Conservation (phyloP, 106 monocot species). For the Acanthochlamys bracteata region DNA sequence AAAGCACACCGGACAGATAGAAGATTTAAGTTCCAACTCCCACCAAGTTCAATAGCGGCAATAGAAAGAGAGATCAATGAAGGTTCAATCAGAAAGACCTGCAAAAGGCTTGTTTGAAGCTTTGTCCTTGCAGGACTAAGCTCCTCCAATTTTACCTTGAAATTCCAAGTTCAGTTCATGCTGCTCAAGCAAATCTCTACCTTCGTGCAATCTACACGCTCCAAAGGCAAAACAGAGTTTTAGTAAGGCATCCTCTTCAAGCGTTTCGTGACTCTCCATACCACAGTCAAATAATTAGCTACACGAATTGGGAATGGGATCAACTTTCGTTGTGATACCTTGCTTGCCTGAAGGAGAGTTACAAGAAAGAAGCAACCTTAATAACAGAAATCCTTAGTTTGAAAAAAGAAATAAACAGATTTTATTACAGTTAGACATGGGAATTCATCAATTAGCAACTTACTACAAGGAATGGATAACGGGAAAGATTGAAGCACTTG, state of each 20-base stretch:
- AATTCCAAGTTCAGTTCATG: constrained; percentile 22
- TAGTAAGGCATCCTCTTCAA: constrained; percentile 43
- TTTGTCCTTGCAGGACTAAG: constrained; percentile 24
- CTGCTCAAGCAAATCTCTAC: constrained; percentile 51
- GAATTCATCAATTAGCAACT: constrained; percentile 36
- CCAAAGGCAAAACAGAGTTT: constrained; percentile 31
- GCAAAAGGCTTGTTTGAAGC: constrained; percentile 31
- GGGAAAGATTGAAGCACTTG: constrained; percentile 20
- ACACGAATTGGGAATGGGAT: constrained; percentile 46
- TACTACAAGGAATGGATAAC: constrained; percentile 59
- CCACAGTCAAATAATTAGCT: constrained; percentile 32
- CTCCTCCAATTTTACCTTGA: constrained; percentile 16
- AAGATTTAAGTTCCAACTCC: not conserved
- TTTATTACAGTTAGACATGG: constrained; percentile 36
- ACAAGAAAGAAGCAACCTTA: constrained; percentile 21
- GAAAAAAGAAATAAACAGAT: constrained; percentile 24
- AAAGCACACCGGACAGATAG: constrained; percentile 4
- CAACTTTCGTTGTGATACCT: constrained; percentile 35
- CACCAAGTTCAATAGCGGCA: constrained; percentile 13
- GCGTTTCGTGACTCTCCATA: constrained; percentile 36
- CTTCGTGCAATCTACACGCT: constrained; percentile 38
- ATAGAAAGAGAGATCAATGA: constrained; percentile 18
- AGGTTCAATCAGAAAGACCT: constrained; percentile 17
- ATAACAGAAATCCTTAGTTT: constrained; percentile 5
- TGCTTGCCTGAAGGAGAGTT: constrained; percentile 38